Evolutionary conservation across 306 rosid species (phyloP).

Genomic region (Neltuma alba): DNA sequence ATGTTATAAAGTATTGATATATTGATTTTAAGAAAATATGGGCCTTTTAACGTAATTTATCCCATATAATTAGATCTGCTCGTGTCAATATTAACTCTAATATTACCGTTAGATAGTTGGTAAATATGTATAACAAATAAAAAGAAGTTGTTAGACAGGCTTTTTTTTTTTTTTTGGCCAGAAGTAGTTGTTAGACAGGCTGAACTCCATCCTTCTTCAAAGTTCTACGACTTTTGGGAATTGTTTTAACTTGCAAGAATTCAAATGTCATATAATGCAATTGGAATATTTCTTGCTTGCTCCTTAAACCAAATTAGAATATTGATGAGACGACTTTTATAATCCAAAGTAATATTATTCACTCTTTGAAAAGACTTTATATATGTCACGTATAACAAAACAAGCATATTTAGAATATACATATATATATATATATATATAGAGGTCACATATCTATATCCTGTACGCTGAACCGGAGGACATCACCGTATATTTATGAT

Average conservation of each 20-base stretch:
- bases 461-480: too few species aligned
- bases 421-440: too few species aligned
- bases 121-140: not conserved
- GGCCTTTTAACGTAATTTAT: not conserved
- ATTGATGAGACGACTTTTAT: not conserved
- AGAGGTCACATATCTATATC: too few species aligned
- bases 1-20: too few species aligned
- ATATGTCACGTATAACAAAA: not conserved
- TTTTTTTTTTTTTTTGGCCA: too few species aligned
- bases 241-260: not conserved
- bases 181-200: slow-evolving; percentile 20
- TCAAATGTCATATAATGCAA: not conserved
- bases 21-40: not conserved
- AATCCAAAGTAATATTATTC: not conserved
- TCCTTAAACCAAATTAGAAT: not conserved
- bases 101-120: not conserved
- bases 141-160: too few species aligned
- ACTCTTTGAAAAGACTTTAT: not conserved
- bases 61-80: not conserved
- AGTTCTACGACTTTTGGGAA: not conserved
- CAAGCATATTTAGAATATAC: too few species aligned
- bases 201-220: not conserved
- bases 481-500: too few species aligned
- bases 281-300: slow-evolving; percentile 5
- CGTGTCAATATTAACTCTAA: not conserved